Base-by-base conservation (phyloP, 75 land plant species). In the Larix kaempferi region DNA sequence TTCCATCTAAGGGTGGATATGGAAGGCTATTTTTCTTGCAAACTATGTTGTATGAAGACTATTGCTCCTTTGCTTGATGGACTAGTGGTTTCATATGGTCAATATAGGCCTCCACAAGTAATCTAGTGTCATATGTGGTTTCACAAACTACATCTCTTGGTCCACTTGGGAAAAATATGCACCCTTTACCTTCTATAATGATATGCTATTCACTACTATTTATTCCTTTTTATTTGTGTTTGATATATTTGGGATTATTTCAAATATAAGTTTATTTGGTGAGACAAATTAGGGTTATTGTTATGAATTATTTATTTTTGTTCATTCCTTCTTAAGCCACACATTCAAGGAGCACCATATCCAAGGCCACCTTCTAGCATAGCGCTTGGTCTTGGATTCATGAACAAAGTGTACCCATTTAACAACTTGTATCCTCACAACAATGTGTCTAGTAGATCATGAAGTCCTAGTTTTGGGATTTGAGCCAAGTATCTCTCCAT, bases 1-100 rank as follows among this genome's bases (percentile, higher is more conserved):
- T 77, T 19, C 81, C 71, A 37, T 64, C 86, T 1, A 85, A 87
- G 76, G 83, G 80, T 61, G 72, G 90, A 3, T 86, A 89, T 86
- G 83, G 5, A 82, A n/a, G 83, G 91, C 91, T 58, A 81, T 81
- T 37, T 72, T 88, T 39, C 88, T 83, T 22, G 80, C 69, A 59
- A 79, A 84, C 25, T 85, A 77, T 84, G 94, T 78, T 89, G 86
- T 2, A 57, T 84, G 14, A 57, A 83, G 62, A 84, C 86, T 37
- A 80, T 88, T 54, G 61, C 87, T 65, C 88, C 89, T 54, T 96
- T 98, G 93, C 76, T 80, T 57, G 98, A 92, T 76, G 85, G 82
- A 19, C 69, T 86, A 2, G 27, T 83, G 5, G 80, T 71, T 71
- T 62, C 89, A 44, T 91, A 89, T 67, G 82, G 82, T 55, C 95